These are phyloP conservation scores for Cruciata laevipes DNA, from an alignment of 257 asterid species.

Conservation along the genomic window DNA sequence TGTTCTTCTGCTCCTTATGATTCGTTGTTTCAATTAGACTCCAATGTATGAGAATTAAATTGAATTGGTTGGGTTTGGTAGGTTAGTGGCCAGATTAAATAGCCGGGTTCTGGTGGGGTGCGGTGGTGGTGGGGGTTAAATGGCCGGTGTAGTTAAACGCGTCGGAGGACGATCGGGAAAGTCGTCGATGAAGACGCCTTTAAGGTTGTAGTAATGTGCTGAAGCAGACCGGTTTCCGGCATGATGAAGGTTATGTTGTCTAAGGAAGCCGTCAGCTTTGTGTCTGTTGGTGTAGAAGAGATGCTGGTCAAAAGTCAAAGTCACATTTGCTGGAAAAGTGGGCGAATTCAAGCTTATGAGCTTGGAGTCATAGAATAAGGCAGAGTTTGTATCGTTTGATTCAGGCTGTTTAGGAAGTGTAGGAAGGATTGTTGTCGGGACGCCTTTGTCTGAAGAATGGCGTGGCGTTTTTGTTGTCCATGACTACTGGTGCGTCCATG, in stretches of 20 bases:
- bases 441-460: constrained; percentile 43
- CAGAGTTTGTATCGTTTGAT: constrained; percentile 36
- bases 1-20: too few relatives aligned
- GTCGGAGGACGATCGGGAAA: constrained; percentile 31
- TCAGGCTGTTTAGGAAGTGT: constrained; percentile 34
- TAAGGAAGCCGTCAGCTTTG: constrained; percentile 27
- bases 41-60: too few relatives aligned
- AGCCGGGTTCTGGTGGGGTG: too few relatives aligned
- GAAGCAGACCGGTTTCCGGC: constrained; percentile 29
- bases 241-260: constrained; percentile 29
- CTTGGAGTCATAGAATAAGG: constrained; percentile 30
- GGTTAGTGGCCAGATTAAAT: too few relatives aligned
- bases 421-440: constrained; percentile 28
- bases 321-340: constrained; percentile 46
- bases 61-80: too few relatives aligned
- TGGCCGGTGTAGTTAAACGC: constrained; percentile 32
- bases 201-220: constrained; percentile 27
- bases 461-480: constrained; percentile 57
- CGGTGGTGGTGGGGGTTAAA: too few relatives aligned
- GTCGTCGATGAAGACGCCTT: constrained; percentile 23
- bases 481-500: constrained; percentile 37
- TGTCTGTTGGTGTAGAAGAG: constrained; percentile 43
- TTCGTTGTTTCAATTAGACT: too few relatives aligned
- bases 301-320: constrained; percentile 37
- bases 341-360: constrained; percentile 37